These are phyloP conservation scores for Trametes villosa DNA, from an alignment of 768 basidiomycete species.

Conservation along the genomic window DNA sequence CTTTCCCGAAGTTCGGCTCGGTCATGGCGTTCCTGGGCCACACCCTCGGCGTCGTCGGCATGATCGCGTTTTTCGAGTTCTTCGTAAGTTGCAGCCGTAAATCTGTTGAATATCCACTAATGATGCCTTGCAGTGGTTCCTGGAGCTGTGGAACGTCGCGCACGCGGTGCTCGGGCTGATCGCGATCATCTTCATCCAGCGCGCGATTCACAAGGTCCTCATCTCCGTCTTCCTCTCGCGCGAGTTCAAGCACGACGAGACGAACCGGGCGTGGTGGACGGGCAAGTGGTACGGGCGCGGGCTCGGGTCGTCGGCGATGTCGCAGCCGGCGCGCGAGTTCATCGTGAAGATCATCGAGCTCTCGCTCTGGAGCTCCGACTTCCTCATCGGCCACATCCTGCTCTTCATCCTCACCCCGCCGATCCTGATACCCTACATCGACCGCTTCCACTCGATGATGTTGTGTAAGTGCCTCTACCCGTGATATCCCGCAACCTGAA, in stretches of 20 bases:
- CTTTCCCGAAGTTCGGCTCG: constrained; percentile 89
- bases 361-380: constrained; percentile 93
- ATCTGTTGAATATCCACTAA: background rate
- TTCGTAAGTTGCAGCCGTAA: constrained; percentile 61
- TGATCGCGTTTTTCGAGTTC: constrained; percentile 96
- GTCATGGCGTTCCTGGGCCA: constrained; percentile 93
- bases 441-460: constrained; percentile 87
- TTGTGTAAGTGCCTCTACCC: constrained; percentile 66
- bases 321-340: constrained; percentile 97
- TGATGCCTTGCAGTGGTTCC: constrained; percentile 76
- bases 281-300: constrained; percentile 97
- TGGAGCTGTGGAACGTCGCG: constrained; percentile 89
- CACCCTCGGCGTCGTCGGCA: constrained; percentile 76
- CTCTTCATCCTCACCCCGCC: constrained; percentile 91
- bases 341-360: constrained; percentile 98
- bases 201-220: constrained; percentile 90
- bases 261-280: constrained; percentile 99
- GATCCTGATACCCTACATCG: constrained; percentile 87
- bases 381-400: constrained; percentile 84
- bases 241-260: constrained; percentile 99
- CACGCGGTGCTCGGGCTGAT: constrained; percentile 95
- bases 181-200: constrained; percentile 88
- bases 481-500: background rate
- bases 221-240: constrained; percentile 94
- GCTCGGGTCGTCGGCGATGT: constrained; percentile 88